These are phyloP conservation scores for Acrodontium crateriforme DNA, from an alignment of 2,329 filamentous ascomycete species.

Conservation along the genomic window DNA sequence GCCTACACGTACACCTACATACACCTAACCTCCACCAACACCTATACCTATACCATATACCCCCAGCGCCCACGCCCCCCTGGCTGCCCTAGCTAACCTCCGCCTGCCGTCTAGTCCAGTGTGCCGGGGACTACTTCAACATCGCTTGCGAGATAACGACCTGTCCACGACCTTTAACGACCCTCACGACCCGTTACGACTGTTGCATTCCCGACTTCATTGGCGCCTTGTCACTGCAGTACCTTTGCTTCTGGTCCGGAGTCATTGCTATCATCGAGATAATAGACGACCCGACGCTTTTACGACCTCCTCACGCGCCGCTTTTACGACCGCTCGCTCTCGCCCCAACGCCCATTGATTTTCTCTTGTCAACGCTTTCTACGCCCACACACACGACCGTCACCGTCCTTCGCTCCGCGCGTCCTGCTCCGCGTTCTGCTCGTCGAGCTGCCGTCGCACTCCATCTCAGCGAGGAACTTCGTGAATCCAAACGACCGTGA, in stretches of 20 bases:
- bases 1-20: conserved; percentile 21
- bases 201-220: conserved; percentile 22
- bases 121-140: background rate
- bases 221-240: conserved; percentile 15
- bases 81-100: conserved; percentile 7
- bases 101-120: conserved; percentile 9
- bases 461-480: background rate
- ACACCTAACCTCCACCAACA: conserved; percentile 13
- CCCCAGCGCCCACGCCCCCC: conserved; percentile 1
- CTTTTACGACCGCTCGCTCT: conserved; percentile 1
- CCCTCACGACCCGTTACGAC: conserved; percentile 19
- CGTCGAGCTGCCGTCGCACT: no score
- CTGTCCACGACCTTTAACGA: conserved; percentile 21
- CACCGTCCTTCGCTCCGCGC: background rate
- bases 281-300: conserved; percentile 6
- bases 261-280: conserved; percentile 15
- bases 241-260: conserved; percentile 10
- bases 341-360: background rate
- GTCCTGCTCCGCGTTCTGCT: no score
- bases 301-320: background rate
- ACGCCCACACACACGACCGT: background rate
- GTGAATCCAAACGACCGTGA: background rate
- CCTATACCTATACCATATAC: background rate
- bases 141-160: conserved; percentile 7
- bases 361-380: background rate